These are phyloP conservation scores for Penicillium bialowiezense DNA, from an alignment of 495 filamentous ascomycete genomes.

Conservation along the genomic window DNA sequence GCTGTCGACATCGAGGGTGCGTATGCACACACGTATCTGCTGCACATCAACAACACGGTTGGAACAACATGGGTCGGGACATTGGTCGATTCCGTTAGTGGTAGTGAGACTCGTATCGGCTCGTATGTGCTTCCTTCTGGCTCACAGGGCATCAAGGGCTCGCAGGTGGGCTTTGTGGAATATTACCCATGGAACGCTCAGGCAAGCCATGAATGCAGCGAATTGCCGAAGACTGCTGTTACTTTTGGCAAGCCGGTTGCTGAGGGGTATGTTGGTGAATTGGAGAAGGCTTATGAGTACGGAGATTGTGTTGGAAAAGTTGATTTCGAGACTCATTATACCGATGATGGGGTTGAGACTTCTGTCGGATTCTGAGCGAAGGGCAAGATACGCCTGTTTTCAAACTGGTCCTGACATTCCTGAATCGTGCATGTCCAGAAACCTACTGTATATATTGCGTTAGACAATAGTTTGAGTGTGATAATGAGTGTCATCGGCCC, in stretches of 20 bases:
- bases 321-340: slow-evolving; percentile 11
- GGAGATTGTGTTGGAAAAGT: slow-evolving; percentile 30
- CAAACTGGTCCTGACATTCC: no score
- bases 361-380: slow-evolving; percentile 22
- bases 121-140: slow-evolving; percentile 22
- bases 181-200: slow-evolving; percentile 26
- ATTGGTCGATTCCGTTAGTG: slow-evolving; percentile 19
- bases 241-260: slow-evolving; percentile 19
- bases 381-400: neutral
- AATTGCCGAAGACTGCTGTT: slow-evolving; percentile 19
- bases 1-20: slow-evolving; percentile 16
- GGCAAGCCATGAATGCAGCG: slow-evolving; percentile 14
- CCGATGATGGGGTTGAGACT: slow-evolving; percentile 10
- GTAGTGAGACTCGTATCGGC: slow-evolving; percentile 19
- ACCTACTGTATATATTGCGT: no score
- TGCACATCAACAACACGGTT: slow-evolving; percentile 20
- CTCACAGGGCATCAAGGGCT: slow-evolving; percentile 13
- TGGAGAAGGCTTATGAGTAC: slow-evolving; percentile 26
- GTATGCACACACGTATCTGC: slow-evolving; percentile 16
- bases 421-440: no score
- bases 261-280: slow-evolving; percentile 4
- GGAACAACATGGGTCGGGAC: slow-evolving; percentile 29
- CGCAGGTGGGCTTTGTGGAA: slow-evolving; percentile 27
- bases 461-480: no score
- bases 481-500: no score